These are phyloP conservation scores for Aspergillus wentii DNA, from an alignment of 495 filamentous ascomycete species.

Conservation along the genomic window DNA sequence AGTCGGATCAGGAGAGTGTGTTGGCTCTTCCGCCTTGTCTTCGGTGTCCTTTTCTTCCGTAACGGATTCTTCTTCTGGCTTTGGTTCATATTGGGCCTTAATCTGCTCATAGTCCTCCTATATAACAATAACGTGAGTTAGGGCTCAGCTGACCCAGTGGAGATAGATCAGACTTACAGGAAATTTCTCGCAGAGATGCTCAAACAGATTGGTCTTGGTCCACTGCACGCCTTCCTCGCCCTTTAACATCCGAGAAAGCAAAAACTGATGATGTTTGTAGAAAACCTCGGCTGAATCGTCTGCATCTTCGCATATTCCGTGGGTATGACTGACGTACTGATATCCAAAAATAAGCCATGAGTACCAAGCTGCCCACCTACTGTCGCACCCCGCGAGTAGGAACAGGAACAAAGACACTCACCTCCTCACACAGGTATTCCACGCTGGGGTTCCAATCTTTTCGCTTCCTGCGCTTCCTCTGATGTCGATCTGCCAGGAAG, in stretches of 20 bases:
- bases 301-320: constrained; percentile 39
- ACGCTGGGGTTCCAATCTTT: constrained; percentile 30
- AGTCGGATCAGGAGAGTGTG: constrained; percentile 23
- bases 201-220: constrained; percentile 48
- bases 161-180: constrained; percentile 32
- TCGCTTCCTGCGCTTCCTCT: constrained; percentile 29
- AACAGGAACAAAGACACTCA: constrained; percentile 16
- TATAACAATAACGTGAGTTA: constrained; percentile 5
- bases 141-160: not conserved
- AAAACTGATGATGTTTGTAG: constrained; percentile 47
- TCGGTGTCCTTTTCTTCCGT: constrained; percentile 13
- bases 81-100: constrained; percentile 23
- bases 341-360: not conserved
- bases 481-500: constrained; percentile 52
- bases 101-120: constrained; percentile 41
- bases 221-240: constrained; percentile 51
- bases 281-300: constrained; percentile 48
- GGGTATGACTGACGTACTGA: constrained; percentile 39
- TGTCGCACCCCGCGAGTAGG: not conserved
- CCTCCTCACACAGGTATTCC: constrained; percentile 40
- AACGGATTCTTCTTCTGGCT: constrained; percentile 19
- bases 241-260: constrained; percentile 55
- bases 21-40: constrained; percentile 16
- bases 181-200: constrained; percentile 47
- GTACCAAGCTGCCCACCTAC: constrained; percentile 7